Base-by-base conservation (phyloP, 352 stramenopile genomes). In the Phytopythium helicoides region DNA sequence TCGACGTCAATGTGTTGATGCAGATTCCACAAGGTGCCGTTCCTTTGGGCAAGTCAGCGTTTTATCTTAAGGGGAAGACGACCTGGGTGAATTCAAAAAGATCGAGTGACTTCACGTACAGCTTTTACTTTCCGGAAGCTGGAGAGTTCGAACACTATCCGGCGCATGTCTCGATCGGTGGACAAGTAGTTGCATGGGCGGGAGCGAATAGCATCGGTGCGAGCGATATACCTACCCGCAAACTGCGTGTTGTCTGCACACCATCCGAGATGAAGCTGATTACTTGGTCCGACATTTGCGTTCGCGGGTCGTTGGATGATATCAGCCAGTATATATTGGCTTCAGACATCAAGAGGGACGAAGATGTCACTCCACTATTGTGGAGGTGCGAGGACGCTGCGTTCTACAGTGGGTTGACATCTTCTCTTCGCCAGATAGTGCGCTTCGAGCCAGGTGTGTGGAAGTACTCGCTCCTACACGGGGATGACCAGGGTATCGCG, bases 11-110 rank as follows among this genome's bases (percentile, higher is more conserved):
- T 18, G 39, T 87, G 28, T 50, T 91, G n/a, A 49, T 86, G 31
- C 80, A 91, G 59, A 84, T 91, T 38, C 80, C 80, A 2, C 64
- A 75, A 52, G 80, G 79, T 16, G 47, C 76, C 21, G 55, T 84
- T 56, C 79, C 79, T 8, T 51, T 88, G 31, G 57, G 46, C 10
- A 52, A 52, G 15, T 54, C 33, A 40, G 62, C 65, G 1, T 83
- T 80, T 54, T 80, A 80, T 60, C 81, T 72, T 6, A 79, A 70
- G 58, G 84, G 71, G 31, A 54, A 72, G 34, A 66, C 69, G 10
- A 39, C 68, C 44, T 54, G 42, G 19, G 42, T 87, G 16, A 49
- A 46, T 6, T 52, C 76, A 14, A 84, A 87, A 39, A 31, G 66
- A 18, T 85, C 75, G 1, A 60, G 35, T 21, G 66, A 62, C 44